Percentiles rank a stretch among this genome's conserved stretches.
Conservation (phyloP, 2,329 filamentous ascomycete genomes). For the Ophiostoma novo-ulmi region DNA sequence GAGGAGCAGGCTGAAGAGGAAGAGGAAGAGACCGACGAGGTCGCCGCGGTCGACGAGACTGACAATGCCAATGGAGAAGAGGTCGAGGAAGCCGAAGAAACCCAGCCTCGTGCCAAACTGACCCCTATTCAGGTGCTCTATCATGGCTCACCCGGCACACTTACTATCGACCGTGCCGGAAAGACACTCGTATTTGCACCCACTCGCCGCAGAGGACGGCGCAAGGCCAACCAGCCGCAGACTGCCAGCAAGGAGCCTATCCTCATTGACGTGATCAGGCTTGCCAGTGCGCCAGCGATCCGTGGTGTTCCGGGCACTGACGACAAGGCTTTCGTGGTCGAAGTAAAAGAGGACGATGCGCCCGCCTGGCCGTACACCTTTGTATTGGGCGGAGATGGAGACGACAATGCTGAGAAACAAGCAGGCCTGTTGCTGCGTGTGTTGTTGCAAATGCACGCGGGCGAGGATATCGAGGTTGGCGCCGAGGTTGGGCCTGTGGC, state of each 20-base stretch:
- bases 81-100: background rate
- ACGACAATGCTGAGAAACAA: background rate
- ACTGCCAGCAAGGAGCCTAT: conserved; percentile 27
- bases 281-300: conserved; percentile 27
- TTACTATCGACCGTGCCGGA: conserved; percentile 25
- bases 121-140: conserved; percentile 19
- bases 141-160: conserved; percentile 28
- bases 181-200: conserved; percentile 27
- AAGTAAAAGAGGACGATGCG: conserved; percentile 21
- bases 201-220: conserved; percentile 16
- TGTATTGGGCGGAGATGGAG: background rate
- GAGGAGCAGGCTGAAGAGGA: background rate
- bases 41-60: background rate
- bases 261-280: conserved; percentile 27
- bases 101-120: background rate
- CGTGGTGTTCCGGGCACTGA: conserved; percentile 28
- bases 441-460: background rate
- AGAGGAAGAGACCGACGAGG: background rate
- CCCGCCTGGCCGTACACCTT: conserved; percentile 5
- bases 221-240: background rate
- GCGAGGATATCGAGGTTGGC: conserved; percentile 17
- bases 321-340: conserved; percentile 30
- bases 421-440: background rate
- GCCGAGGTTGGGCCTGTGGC: conserved; percentile 18
- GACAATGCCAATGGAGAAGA: background rate